Evolutionary conservation across 1,284 basidiomycete species (phyloP), one percentile per base, ranked within the genome.

Genomic region (Ganoderma boninense): DNA sequence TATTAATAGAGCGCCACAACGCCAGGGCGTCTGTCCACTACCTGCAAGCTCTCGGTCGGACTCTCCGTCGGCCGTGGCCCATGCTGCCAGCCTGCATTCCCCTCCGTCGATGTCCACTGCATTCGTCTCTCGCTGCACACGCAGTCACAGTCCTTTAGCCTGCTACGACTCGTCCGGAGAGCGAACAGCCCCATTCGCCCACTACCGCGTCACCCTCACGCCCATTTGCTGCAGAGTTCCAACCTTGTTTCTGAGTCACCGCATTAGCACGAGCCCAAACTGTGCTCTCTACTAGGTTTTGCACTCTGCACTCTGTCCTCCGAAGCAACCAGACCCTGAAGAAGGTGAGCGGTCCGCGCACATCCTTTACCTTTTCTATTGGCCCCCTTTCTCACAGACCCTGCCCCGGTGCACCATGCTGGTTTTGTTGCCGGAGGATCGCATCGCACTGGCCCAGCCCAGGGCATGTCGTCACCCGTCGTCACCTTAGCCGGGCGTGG

Each of bases 351-450:
- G 38, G 54, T 7, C 32, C 60, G 29, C 38, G n/a, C 20, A 35
- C 42, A 38, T n/a, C 40, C n/a, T 42, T n/a, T 43, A 61, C 11
- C 8, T 40, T 40, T 29, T 61, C 8, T 40, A 10, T 29, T 61
- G n/a, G 18, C 54, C 29, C 54, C 6, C 29, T 32, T 29, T 61
- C 59, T 38, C 32, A 43, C 59, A 11, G 26, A 52, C 11, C 49
- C 23, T n/a, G 49, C 49, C 11, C 23, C 11, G 23, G 49, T 63
- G 16, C 52, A 94, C 92, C 91, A 91, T 76, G 92, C 91, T 76
- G 90, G 88, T 80, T 94, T 92, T 78, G 84, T 96, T 65, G 94
- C 95, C 18, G 96, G 95, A 32, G 95, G 94, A 0, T 94, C 91
- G 11, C 86, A 90, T 29, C 95, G 95, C 0, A 87, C 96, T 1